Base-by-base conservation (phyloP, 495 filamentous ascomycete genomes). In the Podospora pseudoanserina region DNA sequence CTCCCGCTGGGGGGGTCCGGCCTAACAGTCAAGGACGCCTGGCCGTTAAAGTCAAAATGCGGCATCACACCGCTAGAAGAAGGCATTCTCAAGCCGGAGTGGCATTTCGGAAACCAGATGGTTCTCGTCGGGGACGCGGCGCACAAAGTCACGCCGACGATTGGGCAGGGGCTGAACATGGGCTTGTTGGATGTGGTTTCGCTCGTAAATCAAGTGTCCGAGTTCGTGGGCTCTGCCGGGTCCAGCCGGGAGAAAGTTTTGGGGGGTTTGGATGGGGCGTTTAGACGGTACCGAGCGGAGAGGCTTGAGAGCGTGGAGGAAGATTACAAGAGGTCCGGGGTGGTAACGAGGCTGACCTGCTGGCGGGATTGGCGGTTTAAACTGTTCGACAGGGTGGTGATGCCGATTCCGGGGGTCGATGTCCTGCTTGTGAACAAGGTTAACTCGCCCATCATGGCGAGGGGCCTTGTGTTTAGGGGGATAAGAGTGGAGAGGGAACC, bases 91-190 rank as follows among this genome's bases (percentile, higher is more conserved):
- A 5, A 23, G 32, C 28, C 6, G n/a, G 27, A 32, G 59, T 28
- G 59, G 16, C 16, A 20, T 6, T 26, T 13, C 19, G 20, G 20
- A 61, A 30, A 30, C 16, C 26, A 63, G 20, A 63, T 49, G 18
- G 61, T 63, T 19, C 15, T 63, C 15, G 30, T 63, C 0, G 61
- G 61, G 9, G 61, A 63, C 32, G 61, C 61, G 5, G 61, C 61
- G 3, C 61, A 63, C 32, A 63, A 63, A 19, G 30, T 49, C 19
- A 63, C 61, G 61, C 30, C 61, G 9, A 39, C 32, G 16, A 6
- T 11, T 27, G 61, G 61, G 20, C 30, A 39, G 3, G 61, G 61
- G 18, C n/a, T 63, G 30, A 63, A 63, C 30, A 32, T 39, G 13
- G 61, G 61, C n/a, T 7, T 63, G 15, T 7, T 49, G 16, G 61